phyloP scores from a whole-genome alignment of 257 asterid genomes.

The Gentiana straminea region DNA sequence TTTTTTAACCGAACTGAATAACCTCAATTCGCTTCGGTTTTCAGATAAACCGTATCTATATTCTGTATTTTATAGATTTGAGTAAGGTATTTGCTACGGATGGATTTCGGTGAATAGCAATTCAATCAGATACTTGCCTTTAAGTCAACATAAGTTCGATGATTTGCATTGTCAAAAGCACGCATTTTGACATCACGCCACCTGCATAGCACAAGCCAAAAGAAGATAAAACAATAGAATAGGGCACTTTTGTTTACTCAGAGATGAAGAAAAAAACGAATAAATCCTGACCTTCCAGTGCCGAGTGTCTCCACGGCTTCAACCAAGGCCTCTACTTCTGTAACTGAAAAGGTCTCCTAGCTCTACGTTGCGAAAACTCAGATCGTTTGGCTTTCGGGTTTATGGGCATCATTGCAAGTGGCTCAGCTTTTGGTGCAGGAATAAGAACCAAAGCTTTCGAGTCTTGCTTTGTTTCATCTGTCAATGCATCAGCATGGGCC shows the following conservation, averaged over 20 bases:
- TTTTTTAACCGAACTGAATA: too few species aligned
- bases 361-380: conserved; percentile 78
- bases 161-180: conserved; percentile 85
- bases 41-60: neutral
- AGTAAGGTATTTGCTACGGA: too few species aligned
- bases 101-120: too few species aligned
- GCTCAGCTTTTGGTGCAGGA: conserved; percentile 29
- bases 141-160: conserved; percentile 85
- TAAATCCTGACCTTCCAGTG: conserved; percentile 61
- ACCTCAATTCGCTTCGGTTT: too few species aligned
- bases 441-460: conserved; percentile 55
- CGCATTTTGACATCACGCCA: conserved; percentile 96
- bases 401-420: conserved; percentile 46
- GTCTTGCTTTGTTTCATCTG: conserved; percentile 26
- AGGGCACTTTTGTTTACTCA: neutral
- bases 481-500: conserved; percentile 20
- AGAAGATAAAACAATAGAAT: neutral
- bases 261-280: too few species aligned
- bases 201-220: conserved; percentile 28
- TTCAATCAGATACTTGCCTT: conserved; percentile 37
- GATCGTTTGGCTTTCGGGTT: conserved; percentile 43
- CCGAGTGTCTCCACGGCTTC: conserved; percentile 92
- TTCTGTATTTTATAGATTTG: too few species aligned
- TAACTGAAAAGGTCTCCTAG: conserved; percentile 88
- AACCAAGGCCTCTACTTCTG: conserved; percentile 89